Conservation (phyloP, 1,284 basidiomycete genomes). For the Ganoderma resinaceum region DNA sequence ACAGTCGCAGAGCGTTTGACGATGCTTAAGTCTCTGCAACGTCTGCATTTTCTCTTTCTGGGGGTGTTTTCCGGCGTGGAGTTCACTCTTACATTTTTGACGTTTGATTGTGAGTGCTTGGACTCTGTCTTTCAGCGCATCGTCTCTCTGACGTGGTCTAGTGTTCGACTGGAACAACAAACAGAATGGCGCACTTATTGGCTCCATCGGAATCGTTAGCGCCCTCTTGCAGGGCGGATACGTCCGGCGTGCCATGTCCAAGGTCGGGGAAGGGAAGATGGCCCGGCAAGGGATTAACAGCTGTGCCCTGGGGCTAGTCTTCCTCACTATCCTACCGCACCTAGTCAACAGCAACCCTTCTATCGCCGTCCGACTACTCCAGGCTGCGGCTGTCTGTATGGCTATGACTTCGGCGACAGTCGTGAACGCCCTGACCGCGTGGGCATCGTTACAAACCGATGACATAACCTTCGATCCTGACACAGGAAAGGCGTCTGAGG, state of each 20-base stretch:
- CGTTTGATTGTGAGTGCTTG: slow-evolving; percentile 78
- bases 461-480: slow-evolving; percentile 62
- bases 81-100: slow-evolving; percentile 91
- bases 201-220: slow-evolving; percentile 87
- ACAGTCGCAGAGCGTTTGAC: slow-evolving; percentile 58
- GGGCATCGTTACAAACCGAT: slow-evolving; percentile 88
- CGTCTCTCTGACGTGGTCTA: slow-evolving; percentile 36
- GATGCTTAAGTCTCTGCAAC: slow-evolving; percentile 62
- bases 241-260: slow-evolving; percentile 77
- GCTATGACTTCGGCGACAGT: slow-evolving; percentile 93
- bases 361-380: slow-evolving; percentile 67
- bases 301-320: slow-evolving; percentile 72
- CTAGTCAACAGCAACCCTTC: slow-evolving; percentile 52
- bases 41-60: slow-evolving; percentile 84
- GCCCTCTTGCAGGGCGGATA: slow-evolving; percentile 91
- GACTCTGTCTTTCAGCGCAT: too few relatives aligned
- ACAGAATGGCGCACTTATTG: slow-evolving; percentile 88
- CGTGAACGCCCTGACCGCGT: slow-evolving; percentile 87
- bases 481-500: slow-evolving; percentile 59
- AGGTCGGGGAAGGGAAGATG: slow-evolving; percentile 79
- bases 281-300: slow-evolving; percentile 77
- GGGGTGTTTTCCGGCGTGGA: slow-evolving; percentile 91
- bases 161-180: slow-evolving; percentile 90
- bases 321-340: slow-evolving; percentile 74
- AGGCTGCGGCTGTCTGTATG: slow-evolving; percentile 79